These are phyloP conservation scores for Neofusicoccum umdonicola DNA, from an alignment of 2,329 filamentous ascomycete genomes.

Conservation along the genomic window DNA sequence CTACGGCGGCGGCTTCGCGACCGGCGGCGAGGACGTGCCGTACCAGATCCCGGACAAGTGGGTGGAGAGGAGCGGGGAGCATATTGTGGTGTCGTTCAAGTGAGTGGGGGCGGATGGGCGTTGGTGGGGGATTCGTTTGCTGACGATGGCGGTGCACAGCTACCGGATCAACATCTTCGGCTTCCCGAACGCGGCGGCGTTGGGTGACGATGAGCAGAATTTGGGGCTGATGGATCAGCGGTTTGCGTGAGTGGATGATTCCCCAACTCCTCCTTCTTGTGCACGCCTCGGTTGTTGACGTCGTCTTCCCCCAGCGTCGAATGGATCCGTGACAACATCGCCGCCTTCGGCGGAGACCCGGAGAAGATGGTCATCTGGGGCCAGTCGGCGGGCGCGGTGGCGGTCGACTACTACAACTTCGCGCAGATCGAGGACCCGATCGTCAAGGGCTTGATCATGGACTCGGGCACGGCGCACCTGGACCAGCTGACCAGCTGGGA, in stretches of 20 bases:
- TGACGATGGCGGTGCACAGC: slow-evolving; percentile 23
- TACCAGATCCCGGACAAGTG: slow-evolving; percentile 14
- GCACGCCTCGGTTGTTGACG: no score
- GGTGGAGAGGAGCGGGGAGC: slow-evolving; percentile 28
- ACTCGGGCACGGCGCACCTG: slow-evolving; percentile 47
- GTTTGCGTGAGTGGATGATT: slow-evolving; percentile 23
- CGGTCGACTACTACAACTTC: slow-evolving; percentile 49
- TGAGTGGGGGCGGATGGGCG: slow-evolving; percentile 7
- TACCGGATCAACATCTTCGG: slow-evolving; percentile 41
- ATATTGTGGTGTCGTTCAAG: slow-evolving; percentile 28
- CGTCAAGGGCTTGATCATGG: slow-evolving; percentile 45
- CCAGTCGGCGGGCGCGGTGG: slow-evolving; percentile 21
- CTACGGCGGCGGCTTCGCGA: slow-evolving; percentile 19
- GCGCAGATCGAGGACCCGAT: slow-evolving; percentile 51
- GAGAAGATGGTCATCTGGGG: slow-evolving; percentile 41
- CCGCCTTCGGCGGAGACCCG: slow-evolving; percentile 46
- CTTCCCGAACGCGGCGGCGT: slow-evolving; percentile 20
- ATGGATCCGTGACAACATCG: slow-evolving; percentile 43
- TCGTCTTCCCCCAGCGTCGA: slow-evolving; percentile 24
- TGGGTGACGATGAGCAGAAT: slow-evolving; percentile 28
- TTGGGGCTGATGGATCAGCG: slow-evolving; percentile 40
- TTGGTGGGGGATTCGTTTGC: slow-evolving; percentile 4
- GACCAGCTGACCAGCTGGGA: slow-evolving; percentile 27
- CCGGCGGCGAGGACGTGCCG: neutral
- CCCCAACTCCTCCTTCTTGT: no score